These are phyloP conservation scores for Citrus mangshanensis DNA, from an alignment of 345 rosid genomes.

Conservation along the genomic window DNA sequence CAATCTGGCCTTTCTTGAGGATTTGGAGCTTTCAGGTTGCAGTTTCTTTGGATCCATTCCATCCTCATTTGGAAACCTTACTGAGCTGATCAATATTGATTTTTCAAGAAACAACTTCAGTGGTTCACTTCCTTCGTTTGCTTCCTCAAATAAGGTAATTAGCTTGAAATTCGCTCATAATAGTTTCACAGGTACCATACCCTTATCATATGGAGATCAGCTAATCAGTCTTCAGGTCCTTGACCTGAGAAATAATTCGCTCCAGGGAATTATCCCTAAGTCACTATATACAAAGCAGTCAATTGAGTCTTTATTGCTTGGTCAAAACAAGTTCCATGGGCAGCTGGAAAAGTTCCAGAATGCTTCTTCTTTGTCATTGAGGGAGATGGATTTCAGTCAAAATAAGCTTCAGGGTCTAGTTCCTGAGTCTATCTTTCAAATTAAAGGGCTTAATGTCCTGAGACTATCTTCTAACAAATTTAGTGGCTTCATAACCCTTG, in stretches of 20 bases:
- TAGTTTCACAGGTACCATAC: not conserved
- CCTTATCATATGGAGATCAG: not conserved
- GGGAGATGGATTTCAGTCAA: not conserved
- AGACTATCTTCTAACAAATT: not conserved
- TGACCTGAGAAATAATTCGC: not conserved
- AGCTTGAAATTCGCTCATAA: not conserved
- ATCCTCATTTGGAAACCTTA: constrained; percentile 11
- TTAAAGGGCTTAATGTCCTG: not conserved
- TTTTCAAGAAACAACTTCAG: constrained; percentile 12
- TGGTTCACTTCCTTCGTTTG: constrained; percentile 15
- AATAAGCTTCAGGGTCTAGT: constrained; percentile 21
- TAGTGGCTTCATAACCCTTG: constrained; percentile 12
- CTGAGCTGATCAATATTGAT: not conserved
- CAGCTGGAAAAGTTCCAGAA: constrained; percentile 4
- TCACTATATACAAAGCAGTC: not conserved
- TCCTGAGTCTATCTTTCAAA: constrained; percentile 11
- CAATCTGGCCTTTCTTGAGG: not conserved
- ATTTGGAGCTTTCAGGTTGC: not conserved
- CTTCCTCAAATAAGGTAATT: constrained; percentile 1
- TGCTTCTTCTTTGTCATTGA: constrained; percentile 9
- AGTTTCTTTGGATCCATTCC: constrained; percentile 12
- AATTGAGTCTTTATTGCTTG: not conserved
- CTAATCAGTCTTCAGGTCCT: not conserved
- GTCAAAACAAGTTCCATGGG: not conserved
- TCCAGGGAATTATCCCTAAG: not conserved